Evolutionary conservation across 2,329 filamentous ascomycete species (phyloP).

Genomic region (Monosporascus sp.): DNA sequence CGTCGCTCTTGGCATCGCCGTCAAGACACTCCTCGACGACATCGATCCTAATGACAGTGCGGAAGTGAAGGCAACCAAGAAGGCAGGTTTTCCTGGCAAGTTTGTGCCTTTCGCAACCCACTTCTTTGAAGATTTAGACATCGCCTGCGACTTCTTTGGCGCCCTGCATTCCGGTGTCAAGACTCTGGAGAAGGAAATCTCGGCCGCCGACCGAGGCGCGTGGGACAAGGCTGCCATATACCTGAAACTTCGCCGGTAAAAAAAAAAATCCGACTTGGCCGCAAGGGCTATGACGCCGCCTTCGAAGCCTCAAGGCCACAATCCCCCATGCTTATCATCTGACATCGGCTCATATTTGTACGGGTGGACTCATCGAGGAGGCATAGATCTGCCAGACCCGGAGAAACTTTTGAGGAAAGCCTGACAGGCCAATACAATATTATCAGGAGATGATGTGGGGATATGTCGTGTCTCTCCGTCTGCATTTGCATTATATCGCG

Average conservation of each 20-base stretch:
- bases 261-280: constrained; percentile 14
- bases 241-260: constrained; percentile 31
- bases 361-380: neutral
- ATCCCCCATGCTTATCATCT: neutral
- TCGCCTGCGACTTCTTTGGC: constrained; percentile 52
- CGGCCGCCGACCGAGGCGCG: constrained; percentile 38
- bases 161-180: constrained; percentile 54
- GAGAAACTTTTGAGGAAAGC: neutral
- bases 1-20: constrained; percentile 70
- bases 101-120: constrained; percentile 56
- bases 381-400: neutral
- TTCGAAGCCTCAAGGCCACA: neutral
- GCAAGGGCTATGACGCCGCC: neutral
- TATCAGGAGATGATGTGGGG: neutral
- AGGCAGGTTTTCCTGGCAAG: constrained; percentile 43
- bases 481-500: neutral
- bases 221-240: constrained; percentile 54
- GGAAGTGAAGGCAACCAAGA: constrained; percentile 38
- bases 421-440: neutral
- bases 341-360: neutral
- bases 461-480: neutral
- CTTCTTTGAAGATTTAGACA: constrained; percentile 54
- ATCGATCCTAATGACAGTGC: constrained; percentile 53
- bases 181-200: constrained; percentile 42
- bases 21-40: constrained; percentile 75